Evolutionary conservation across 495 filamentous ascomycete genomes (phyloP).

Genomic region (Talaromyces borbonicus): DNA sequence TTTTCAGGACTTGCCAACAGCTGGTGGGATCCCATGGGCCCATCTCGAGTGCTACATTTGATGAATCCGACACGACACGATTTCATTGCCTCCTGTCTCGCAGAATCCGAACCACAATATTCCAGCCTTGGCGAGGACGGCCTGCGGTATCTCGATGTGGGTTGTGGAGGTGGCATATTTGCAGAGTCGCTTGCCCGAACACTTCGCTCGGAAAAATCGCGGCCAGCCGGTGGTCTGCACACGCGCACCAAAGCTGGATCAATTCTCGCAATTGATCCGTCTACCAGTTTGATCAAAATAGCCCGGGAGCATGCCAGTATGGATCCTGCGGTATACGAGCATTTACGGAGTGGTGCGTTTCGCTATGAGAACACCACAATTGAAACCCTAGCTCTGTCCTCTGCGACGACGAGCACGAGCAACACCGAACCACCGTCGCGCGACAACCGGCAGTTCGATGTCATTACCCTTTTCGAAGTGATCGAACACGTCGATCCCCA

Average conservation of each 20-base stretch:
- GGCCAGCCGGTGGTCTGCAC: slow-evolving; percentile 39
- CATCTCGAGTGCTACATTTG: slow-evolving; percentile 83
- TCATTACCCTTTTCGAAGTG: slow-evolving; percentile 87
- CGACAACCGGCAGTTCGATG: slow-evolving; percentile 40
- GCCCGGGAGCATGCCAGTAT: slow-evolving; percentile 62
- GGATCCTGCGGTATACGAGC: slow-evolving; percentile 46
- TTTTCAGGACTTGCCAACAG: slow-evolving; percentile 86
- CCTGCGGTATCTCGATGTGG: slow-evolving; percentile 77
- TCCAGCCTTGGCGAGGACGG: slow-evolving; percentile 7
- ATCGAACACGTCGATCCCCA: slow-evolving; percentile 68
- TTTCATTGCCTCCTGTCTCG: slow-evolving; percentile 69
- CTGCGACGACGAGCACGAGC: slow-evolving; percentile 14
- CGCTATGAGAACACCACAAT: slow-evolving; percentile 62
- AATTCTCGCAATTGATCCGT: slow-evolving; percentile 82
- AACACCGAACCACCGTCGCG: not conserved
- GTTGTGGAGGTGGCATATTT: slow-evolving; percentile 95
- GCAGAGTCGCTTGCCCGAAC: slow-evolving; percentile 81
- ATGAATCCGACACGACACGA: slow-evolving; percentile 97
- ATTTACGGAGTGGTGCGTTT: slow-evolving; percentile 45
- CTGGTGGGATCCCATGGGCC: slow-evolving; percentile 97
- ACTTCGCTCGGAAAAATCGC: slow-evolving; percentile 19
- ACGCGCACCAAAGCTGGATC: slow-evolving; percentile 49
- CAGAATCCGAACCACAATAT: slow-evolving; percentile 21
- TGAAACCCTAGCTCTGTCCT: slow-evolving; percentile 55
- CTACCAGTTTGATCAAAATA: slow-evolving; percentile 63